Percentiles rank a stretch among this genome's conserved stretches.
Evolutionary conservation across 305 asterid species (phyloP).

Genomic region (Fraxinus angustifolia): DNA sequence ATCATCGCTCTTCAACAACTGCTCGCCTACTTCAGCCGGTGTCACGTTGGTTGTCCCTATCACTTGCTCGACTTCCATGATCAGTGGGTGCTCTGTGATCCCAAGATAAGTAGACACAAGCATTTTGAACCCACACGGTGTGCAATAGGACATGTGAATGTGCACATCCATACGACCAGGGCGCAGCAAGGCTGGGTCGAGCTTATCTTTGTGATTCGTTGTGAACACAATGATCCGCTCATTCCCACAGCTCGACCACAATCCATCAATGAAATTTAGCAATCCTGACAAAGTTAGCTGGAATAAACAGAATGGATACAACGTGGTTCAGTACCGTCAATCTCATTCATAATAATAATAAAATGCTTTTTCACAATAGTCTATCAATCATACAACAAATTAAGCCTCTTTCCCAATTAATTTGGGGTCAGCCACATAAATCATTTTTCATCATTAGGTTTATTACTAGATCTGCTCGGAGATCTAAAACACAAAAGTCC

Average conservation of each 20-base stretch:
- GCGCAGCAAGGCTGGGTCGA: constrained; percentile 40
- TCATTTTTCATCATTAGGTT: background rate
- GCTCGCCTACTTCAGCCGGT: constrained; percentile 46
- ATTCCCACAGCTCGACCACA: constrained; percentile 56
- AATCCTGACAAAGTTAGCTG: constrained; percentile 43
- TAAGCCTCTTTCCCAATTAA: background rate
- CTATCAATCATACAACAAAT: no score
- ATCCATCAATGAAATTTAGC: constrained; percentile 44
- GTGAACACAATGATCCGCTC: constrained; percentile 49
- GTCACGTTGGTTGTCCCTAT: constrained; percentile 30
- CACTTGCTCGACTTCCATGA: constrained; percentile 22
- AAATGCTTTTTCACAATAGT: no score
- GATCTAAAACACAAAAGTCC: background rate
- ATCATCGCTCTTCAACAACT: constrained; percentile 33
- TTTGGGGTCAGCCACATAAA: background rate
- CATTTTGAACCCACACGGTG: constrained; percentile 37
- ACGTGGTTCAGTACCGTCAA: background rate
- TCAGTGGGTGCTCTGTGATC: constrained; percentile 26
- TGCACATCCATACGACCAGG: constrained; percentile 58
- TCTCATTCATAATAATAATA: background rate
- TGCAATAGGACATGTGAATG: constrained; percentile 50
- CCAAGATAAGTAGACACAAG: constrained; percentile 36
- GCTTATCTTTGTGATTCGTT: constrained; percentile 44
- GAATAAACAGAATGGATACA: background rate
- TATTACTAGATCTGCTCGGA: background rate